Conservation (phyloP, 2,329 filamentous ascomycete species). For the Plenodomus biglobosus region DNA sequence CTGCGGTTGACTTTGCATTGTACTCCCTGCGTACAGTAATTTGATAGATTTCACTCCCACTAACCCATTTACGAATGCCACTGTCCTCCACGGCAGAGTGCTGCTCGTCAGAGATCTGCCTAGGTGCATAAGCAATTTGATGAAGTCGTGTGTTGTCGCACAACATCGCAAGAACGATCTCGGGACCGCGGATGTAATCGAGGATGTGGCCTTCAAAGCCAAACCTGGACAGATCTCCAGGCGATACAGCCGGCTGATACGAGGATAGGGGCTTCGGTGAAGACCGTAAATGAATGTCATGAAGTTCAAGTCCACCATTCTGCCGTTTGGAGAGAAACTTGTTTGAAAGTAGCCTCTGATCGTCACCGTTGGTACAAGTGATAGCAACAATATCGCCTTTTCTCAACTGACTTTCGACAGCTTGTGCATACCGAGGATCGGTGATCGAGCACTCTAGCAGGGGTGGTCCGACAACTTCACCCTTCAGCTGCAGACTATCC, state of each 20-base stretch:
- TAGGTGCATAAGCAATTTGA: slow-evolving; percentile 64
- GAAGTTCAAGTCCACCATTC: slow-evolving; percentile 58
- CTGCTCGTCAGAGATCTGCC: slow-evolving; percentile 66
- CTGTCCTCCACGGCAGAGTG: slow-evolving; percentile 65
- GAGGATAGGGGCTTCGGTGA: slow-evolving; percentile 57
- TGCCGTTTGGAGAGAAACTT: slow-evolving; percentile 57
- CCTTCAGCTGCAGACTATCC: slow-evolving; percentile 61
- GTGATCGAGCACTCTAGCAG: slow-evolving; percentile 79
- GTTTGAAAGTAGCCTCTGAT: slow-evolving; percentile 72
- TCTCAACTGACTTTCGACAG: slow-evolving; percentile 60
- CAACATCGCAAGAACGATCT: slow-evolving; percentile 82
- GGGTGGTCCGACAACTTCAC: slow-evolving; percentile 77
- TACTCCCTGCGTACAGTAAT: slow-evolving; percentile 78
- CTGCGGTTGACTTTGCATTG: slow-evolving; percentile 71
- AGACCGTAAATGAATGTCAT: slow-evolving; percentile 70
- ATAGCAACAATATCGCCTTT: slow-evolving; percentile 61
- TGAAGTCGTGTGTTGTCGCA: slow-evolving; percentile 73
- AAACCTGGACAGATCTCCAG: slow-evolving; percentile 56
- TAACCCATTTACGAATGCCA: slow-evolving; percentile 68
- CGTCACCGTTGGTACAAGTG: slow-evolving; percentile 72
- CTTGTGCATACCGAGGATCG: slow-evolving; percentile 65
- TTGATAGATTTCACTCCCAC: slow-evolving; percentile 57
- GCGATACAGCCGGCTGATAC: slow-evolving; percentile 58
- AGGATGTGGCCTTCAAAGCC: slow-evolving; percentile 81
- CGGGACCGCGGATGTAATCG: slow-evolving; percentile 78